Conservation (phyloP, 306 rosid genomes). For the Cicer arietinum region DNA sequence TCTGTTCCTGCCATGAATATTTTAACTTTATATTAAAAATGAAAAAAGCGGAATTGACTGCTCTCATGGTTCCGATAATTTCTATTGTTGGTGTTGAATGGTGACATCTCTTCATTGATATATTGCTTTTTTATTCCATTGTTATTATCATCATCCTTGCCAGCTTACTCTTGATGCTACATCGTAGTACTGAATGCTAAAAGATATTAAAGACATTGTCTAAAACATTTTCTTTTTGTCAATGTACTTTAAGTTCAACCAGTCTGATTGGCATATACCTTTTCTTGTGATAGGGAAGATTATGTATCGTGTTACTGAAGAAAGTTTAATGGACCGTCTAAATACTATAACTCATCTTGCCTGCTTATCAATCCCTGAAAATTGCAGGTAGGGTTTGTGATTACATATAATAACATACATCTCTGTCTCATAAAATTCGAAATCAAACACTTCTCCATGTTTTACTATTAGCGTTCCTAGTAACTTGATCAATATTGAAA, state of each 20-base stretch:
- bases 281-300: slow-evolving; percentile 56
- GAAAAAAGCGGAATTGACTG: slow-evolving; percentile 47
- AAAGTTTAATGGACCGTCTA: slow-evolving; percentile 85
- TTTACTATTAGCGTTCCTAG: not conserved
- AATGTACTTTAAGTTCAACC: slow-evolving; percentile 20
- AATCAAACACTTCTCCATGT: slow-evolving; percentile 31
- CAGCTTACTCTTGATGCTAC: slow-evolving; percentile 21
- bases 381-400: slow-evolving; percentile 62
- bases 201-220: slow-evolving; percentile 16
- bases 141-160: slow-evolving; percentile 11
- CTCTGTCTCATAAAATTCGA: slow-evolving; percentile 11
- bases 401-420: slow-evolving; percentile 15
- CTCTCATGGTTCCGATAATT: not conserved
- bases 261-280: slow-evolving; percentile 13
- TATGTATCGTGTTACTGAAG: slow-evolving; percentile 74
- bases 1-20: slow-evolving; percentile 15
- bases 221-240: not conserved
- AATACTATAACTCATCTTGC: slow-evolving; percentile 65
- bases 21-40: slow-evolving; percentile 51
- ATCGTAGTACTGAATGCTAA: not conserved
- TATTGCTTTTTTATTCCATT: not conserved
- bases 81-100: slow-evolving; percentile 6
- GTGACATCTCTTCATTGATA: slow-evolving; percentile 19
- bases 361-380: slow-evolving; percentile 61
- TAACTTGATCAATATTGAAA: slow-evolving; percentile 36